These are phyloP conservation scores for Neoscytalidium dimidiatum DNA, from an alignment of 2,329 filamentous ascomycete species.

Conservation along the genomic window DNA sequence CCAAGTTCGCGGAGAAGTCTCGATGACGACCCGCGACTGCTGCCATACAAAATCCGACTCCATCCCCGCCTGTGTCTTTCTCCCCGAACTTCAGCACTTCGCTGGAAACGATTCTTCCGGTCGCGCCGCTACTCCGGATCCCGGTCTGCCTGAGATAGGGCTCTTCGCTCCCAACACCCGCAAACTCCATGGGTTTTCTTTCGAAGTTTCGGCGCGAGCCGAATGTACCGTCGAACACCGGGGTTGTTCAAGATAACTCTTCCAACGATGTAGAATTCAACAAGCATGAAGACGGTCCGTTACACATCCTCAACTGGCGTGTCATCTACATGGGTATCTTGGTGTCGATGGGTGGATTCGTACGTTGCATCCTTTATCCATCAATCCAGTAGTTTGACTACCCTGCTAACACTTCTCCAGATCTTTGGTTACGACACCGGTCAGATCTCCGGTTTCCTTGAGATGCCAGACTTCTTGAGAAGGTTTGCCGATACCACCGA, in stretches of 20 bases:
- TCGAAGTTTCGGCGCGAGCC: constrained; percentile 7
- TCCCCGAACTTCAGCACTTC: neutral
- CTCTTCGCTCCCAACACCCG: neutral
- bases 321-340: constrained; percentile 31
- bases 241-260: neutral
- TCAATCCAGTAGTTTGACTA: neutral
- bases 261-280: constrained; percentile 1
- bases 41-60: neutral
- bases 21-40: neutral
- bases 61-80: neutral
- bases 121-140: neutral
- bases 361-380: neutral
- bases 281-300: neutral
- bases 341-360: constrained; percentile 38
- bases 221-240: neutral
- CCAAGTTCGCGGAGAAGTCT: neutral
- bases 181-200: neutral
- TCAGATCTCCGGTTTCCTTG: constrained; percentile 34
- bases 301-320: constrained; percentile 11
- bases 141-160: neutral
- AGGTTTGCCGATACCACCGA: constrained; percentile 32
- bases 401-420: neutral
- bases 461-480: constrained; percentile 37
- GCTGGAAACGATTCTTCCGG: neutral
- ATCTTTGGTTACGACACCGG: constrained; percentile 36